Conservation (phyloP, 2,329 filamentous ascomycete species). For the Aspergillus novofumigatus region DNA sequence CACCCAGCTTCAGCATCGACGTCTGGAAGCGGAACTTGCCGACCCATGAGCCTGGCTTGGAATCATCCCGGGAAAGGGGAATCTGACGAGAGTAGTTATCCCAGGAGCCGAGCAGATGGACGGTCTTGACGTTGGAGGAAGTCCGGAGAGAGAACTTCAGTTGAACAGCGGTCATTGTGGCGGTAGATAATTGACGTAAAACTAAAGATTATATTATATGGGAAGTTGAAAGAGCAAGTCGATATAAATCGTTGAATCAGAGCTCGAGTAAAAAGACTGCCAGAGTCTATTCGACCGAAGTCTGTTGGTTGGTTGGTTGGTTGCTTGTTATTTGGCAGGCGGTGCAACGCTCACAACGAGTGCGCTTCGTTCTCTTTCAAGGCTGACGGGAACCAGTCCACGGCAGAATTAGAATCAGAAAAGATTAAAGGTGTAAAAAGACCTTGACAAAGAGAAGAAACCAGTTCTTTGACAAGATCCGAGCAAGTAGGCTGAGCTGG, state of each 20-base stretch:
- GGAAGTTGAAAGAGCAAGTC: constrained; percentile 17
- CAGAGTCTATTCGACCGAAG: constrained; percentile 23
- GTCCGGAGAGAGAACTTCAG: constrained; percentile 95
- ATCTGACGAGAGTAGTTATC: constrained; percentile 95
- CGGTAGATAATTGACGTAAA: constrained; percentile 26
- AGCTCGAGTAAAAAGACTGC: constrained; percentile 22
- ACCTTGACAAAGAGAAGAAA: constrained; percentile 7
- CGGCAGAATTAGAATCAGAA: constrained; percentile 24
- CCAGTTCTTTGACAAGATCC: background rate
- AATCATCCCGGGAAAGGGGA: constrained; percentile 82
- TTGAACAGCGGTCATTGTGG: constrained; percentile 82
- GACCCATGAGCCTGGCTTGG: constrained; percentile 89
- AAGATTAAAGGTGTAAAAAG: constrained; percentile 8
- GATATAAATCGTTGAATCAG: constrained; percentile 12
- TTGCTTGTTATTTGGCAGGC: constrained; percentile 16
- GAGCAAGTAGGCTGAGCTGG: constrained; percentile 23
- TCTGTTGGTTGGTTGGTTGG: constrained; percentile 5
- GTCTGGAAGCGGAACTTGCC: constrained; percentile 95
- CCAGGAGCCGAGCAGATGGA: constrained; percentile 96
- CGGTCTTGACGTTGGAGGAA: constrained; percentile 93
- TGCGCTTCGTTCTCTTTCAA: constrained; percentile 14
- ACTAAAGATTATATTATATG: constrained; percentile 26
- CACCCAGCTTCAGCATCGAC: constrained; percentile 76
- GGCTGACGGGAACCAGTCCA: constrained; percentile 29
- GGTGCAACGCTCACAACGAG: constrained; percentile 10